Base-by-base conservation (phyloP, 768 basidiomycete species). In the Podaxis sp. region DNA sequence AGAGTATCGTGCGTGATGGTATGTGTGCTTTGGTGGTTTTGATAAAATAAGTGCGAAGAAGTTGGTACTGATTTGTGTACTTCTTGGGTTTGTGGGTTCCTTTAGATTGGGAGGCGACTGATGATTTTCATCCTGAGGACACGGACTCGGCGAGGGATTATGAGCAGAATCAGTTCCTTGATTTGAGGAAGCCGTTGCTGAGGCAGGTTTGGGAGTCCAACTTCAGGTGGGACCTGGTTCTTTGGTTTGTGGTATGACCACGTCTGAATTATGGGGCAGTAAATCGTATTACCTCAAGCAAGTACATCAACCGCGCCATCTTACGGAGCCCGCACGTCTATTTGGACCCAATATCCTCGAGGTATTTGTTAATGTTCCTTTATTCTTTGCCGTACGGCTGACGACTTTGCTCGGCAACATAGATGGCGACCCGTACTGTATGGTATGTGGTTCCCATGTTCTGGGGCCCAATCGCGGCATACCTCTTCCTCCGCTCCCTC, bases 231-330 rank as follows among this genome's bases (percentile, higher is more conserved):
- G 81, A 74, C 38, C n/a, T 56, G 49, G 65, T 47, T 52, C 11
- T 33, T 12, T 61, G 11, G 3, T 29, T 47, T 2, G 41, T 12
- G 2, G 19, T 17, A 3, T 38, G n/a, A 46, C 15, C 13, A 5
- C 4, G 22, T 12, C 54, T 55, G 22, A 46, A 36, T 24, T 24
- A 1, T 3, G 19, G 36, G 55, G 59, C 52, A 93, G 92, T 71
- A 99, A 99, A 80, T 85, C 90, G 3, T 98, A 95, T 74, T 99
- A 99, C 72, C 80, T 99, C 55, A 85, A 93, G 68, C 97, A 99
- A 74, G 93, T 99, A 0, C 97, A 99, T 74, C 95, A 98, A 73
- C 96, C 97, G 1, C 85, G 97, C 47, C 96, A 96, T 73, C 74
- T 96, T 57, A 75, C 85, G 6, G 82, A 93, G 56, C 88, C 91